phyloP scores from a whole-genome alignment of 306 rosid genomes.

The Acmispon strigosus region DNA sequence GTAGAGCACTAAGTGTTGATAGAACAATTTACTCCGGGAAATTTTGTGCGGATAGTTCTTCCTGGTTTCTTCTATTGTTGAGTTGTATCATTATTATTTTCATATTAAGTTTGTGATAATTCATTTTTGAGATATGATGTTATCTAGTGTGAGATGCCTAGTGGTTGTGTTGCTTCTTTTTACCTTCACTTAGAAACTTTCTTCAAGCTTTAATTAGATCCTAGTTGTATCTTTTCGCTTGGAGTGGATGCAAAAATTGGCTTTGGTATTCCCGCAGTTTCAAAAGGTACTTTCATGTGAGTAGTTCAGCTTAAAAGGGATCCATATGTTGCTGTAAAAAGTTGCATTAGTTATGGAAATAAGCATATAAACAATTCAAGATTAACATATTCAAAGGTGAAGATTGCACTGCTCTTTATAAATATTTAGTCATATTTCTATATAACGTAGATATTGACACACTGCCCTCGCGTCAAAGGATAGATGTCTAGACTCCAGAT shows the following conservation, averaged over 20 bases:
- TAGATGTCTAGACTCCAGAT: no score
- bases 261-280: no score
- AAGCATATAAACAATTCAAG: no score
- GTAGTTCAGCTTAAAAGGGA: no score
- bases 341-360: no score
- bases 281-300: no score
- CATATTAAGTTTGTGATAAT: conserved; percentile 45
- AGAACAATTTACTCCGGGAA: conserved; percentile 46
- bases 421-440: no score
- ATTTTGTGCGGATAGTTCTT: conserved; percentile 52
- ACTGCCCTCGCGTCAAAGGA: no score
- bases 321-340: no score
- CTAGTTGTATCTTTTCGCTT: neutral
- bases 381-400: no score
- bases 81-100: conserved; percentile 59
- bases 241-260: neutral
- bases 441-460: no score
- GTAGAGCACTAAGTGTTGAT: conserved; percentile 30
- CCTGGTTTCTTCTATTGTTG: conserved; percentile 68
- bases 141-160: neutral
- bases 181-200: neutral
- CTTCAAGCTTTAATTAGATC: neutral
- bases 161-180: neutral
- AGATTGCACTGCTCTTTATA: no score
- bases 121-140: conserved; percentile 16